Evolutionary conservation across 2,329 filamentous ascomycete species (phyloP), one percentile per base, ranked within the genome.

Genomic region (Penicillium sp.): DNA sequence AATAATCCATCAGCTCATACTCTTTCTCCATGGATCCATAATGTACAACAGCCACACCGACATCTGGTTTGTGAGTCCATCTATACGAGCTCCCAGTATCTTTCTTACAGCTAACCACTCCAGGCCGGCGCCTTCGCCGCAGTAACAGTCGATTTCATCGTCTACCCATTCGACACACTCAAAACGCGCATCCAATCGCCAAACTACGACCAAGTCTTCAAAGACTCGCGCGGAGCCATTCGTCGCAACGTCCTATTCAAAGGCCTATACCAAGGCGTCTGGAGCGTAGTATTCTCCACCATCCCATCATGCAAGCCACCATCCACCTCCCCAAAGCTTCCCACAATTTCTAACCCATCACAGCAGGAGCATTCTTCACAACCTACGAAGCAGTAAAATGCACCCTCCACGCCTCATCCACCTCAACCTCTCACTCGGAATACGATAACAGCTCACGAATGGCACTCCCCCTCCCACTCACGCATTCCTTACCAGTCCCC

Each of bases 101-200:
- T 37, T 11, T 6, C 14, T 37, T 36, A 16, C 16, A 5, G 5
- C 31, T 41, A 18, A n/a, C 11, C 23, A 9, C 6, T 5, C 45
- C 39, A 93, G 87, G 88, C 89, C 38, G 89, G 89, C 46, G 89
- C 88, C 44, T 78, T 86, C 44, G 89, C 89, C 52, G 90, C 89
- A 22, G 89, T 95, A 64, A 85, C 85, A 1, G 86, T 95, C 46
- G 89, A 95, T 66, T 74, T 94, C 40, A 74, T 95, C 13, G 80
- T 95, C 28, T 95, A 93, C 61, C 90, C 89, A 0, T 75, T 95
- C 13, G 90, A 95, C 65, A 96, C 89, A 0, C 75, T 95, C 60
- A 95, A 95, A 66, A 95, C 89, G 6, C 80, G 89, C 8, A 78
- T 88, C 39, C 89, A 95, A 65, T 89, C 85, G 43, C 84, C 82